phyloP scores from a whole-genome alignment of 148 eudicot genomes.

The Mesembryanthemum crystallinum region DNA sequence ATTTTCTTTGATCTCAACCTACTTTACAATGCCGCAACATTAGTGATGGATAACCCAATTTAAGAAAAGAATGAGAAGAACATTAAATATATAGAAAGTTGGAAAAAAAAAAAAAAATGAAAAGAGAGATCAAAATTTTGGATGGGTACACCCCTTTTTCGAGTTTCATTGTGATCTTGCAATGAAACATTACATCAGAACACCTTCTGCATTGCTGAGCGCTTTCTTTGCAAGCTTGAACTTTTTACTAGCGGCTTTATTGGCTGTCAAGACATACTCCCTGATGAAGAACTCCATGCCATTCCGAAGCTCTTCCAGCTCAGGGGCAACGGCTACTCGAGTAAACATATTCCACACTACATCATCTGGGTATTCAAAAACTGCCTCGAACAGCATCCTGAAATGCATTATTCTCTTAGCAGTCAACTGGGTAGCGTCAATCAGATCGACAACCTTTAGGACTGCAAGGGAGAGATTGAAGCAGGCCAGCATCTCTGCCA shows the following conservation, averaged over 20 bases:
- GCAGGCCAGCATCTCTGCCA: conserved; percentile 66
- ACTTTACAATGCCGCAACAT: too few species aligned
- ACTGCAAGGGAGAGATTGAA: conserved; percentile 77
- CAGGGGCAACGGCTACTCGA: conserved; percentile 62
- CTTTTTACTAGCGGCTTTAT: conserved; percentile 40
- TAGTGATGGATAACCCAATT: too few species aligned
- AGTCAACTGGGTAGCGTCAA: conserved; percentile 49
- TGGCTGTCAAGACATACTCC: conserved; percentile 47
- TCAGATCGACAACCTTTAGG: conserved; percentile 64
- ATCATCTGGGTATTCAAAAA: conserved; percentile 61
- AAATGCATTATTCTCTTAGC: conserved; percentile 79
- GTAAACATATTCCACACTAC: conserved; percentile 79
- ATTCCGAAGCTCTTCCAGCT: conserved; percentile 62
- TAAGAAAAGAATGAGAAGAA: too few species aligned
- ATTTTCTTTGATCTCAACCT: too few species aligned
- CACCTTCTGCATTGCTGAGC: conserved; percentile 63
- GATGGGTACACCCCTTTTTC: not conserved
- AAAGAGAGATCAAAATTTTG: too few species aligned
- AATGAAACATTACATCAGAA: conserved; percentile 41
- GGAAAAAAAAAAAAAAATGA: too few species aligned
- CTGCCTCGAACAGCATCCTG: conserved; percentile 69
- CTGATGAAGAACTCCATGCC: conserved; percentile 70
- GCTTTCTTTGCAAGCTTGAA: conserved; percentile 80
- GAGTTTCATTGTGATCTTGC: not conserved
- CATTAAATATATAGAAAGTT: too few species aligned